Evolutionary conservation across 1,284 basidiomycete species (phyloP).

Genomic region (Apiotrichum domesticum): DNA sequence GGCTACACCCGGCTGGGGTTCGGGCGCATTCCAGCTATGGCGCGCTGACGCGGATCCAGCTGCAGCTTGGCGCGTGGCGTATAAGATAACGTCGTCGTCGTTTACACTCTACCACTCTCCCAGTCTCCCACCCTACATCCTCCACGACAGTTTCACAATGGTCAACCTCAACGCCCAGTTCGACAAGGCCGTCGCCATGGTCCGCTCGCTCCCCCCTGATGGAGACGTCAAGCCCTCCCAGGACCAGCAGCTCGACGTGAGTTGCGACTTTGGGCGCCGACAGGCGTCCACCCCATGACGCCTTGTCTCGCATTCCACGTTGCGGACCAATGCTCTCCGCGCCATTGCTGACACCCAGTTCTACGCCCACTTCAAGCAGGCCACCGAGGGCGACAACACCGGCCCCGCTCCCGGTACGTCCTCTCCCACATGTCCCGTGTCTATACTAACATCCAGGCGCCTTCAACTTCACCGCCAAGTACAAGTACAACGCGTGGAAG

Average conservation of each 20-base stretch:
- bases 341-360: conserved; percentile 55
- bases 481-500: conserved; percentile 72
- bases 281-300: not conserved
- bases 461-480: conserved; percentile 47
- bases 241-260: conserved; percentile 68
- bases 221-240: conserved; percentile 69
- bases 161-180: conserved; percentile 34
- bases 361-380: conserved; percentile 90
- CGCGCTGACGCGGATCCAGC: no score
- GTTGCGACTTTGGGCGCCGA: conserved; percentile 18
- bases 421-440: not conserved
- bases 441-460: conserved; percentile 14
- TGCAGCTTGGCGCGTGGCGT: no score
- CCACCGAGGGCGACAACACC: conserved; percentile 57
- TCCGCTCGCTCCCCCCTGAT: conserved; percentile 62
- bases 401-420: conserved; percentile 38
- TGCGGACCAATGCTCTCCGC: no score
- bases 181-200: conserved; percentile 69
- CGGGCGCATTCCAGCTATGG: no score
- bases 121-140: not conserved
- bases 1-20: no score
- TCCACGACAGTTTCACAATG: not conserved
- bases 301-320: no score
- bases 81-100: no score
- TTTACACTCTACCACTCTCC: no score